Evolutionary conservation across 345 rosid species (phyloP), one percentile per base, ranked within the genome.

Genomic region (Combretum micranthum): DNA sequence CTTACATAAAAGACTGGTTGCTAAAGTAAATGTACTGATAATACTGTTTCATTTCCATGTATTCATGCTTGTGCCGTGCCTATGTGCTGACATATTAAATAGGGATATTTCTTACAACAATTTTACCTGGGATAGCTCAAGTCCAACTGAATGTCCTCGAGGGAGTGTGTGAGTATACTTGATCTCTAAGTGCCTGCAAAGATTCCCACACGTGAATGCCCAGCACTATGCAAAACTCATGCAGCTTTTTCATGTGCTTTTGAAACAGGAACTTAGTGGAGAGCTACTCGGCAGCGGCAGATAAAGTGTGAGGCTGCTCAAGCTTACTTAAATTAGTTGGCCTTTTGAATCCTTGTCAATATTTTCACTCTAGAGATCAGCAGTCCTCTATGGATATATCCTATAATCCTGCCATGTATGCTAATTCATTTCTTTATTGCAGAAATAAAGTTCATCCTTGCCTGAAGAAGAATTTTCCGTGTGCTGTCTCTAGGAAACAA

Each of bases 71-170:
- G 10, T 32, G 39, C 9, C 9, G 39, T 32, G 39, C 39, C 5
- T 32, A 32, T 32, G 39, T 32, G 39, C 1, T 32, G 39, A 32
- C 6, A 32, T 32, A 32, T 4, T 32, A 50, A 67, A 56, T 75
- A 87, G 96, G 63, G 94, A 91, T 76, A 64, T 87, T 59, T 87
- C 98, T 25, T 72, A 64, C 64, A 91, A 91, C 64, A 82, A 85
- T 65, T 88, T 91, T 64, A 80, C 90, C 0, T 74, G 75, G 78
- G 84, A 69, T 58, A 67, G 68, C 73, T 76, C 96, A 60, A 66
- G 78, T 69, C 85, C 78, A 16, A 9, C 3, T 18, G 74, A 64
- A n/a, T 91, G 98, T 67, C 69, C 66, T 58, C 72, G 62, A 67
- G 90, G 76, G 67, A 85, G 77, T 17, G 84, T 75, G 96, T 85